These are phyloP conservation scores for Penicillium coprophilum DNA, from an alignment of 495 filamentous ascomycete species.

Conservation along the genomic window DNA sequence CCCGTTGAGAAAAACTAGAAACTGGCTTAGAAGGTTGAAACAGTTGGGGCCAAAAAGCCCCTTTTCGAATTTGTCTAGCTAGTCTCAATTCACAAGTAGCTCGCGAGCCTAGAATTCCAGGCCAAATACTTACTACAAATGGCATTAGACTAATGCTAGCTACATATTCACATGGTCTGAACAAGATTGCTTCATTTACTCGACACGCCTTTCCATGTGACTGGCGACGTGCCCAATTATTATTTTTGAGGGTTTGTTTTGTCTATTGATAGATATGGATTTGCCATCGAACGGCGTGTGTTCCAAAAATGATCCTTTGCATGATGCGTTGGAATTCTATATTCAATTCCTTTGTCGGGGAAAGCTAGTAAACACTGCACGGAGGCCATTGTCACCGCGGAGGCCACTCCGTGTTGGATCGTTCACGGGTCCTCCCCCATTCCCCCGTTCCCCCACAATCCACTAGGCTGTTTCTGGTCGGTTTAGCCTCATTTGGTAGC, in stretches of 20 bases:
- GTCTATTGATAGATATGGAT: neutral
- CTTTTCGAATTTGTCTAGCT: constrained; percentile 7
- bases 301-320: neutral
- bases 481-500: neutral
- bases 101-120: constrained; percentile 1
- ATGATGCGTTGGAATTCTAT: neutral
- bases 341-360: neutral
- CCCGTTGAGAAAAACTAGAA: constrained; percentile 6
- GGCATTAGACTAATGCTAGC: neutral
- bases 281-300: neutral
- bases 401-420: constrained; percentile 28
- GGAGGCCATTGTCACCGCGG: constrained; percentile 18
- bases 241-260: neutral
- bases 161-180: neutral
- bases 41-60: neutral
- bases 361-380: neutral
- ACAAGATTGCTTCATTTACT: neutral
- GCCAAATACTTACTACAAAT: neutral
- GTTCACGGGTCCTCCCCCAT: constrained; percentile 20
- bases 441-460: constrained; percentile 27
- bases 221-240: neutral
- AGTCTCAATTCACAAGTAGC: neutral
- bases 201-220: neutral
- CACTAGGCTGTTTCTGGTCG: constrained; percentile 13
- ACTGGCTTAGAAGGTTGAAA: neutral